Evolutionary conservation across 2,329 filamentous ascomycete species (phyloP).

Genomic region (Cladophialophora carrionii): DNA sequence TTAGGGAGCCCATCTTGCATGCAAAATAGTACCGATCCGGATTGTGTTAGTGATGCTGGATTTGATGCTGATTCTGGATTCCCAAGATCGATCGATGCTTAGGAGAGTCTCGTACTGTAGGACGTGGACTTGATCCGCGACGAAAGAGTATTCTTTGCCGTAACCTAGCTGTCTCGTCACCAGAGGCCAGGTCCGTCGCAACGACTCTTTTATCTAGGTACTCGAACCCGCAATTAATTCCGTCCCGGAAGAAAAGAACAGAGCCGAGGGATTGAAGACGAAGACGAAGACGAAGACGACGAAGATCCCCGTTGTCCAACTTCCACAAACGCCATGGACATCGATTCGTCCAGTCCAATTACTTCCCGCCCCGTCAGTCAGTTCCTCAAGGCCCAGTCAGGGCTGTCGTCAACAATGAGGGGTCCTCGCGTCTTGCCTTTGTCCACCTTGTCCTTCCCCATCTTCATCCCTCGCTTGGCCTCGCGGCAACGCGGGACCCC

Average conservation of each 20-base stretch:
- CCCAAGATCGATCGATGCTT: too few species aligned
- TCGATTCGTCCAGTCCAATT: too few species aligned
- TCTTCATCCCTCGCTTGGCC: background rate
- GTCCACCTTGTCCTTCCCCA: background rate
- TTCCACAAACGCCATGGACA: background rate
- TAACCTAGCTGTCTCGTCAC: too few species aligned
- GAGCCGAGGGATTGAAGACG: background rate
- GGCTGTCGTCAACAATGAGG: background rate
- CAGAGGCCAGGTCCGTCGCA: too few species aligned
- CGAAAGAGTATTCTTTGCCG: background rate
- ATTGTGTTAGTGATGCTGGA: background rate
- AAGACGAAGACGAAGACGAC: background rate
- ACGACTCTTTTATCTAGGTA: too few species aligned
- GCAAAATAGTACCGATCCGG: background rate
- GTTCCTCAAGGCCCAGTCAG: too few species aligned
- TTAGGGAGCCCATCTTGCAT: conserved; percentile 12
- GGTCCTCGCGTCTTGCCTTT: background rate
- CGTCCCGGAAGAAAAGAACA: background rate
- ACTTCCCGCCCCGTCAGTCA: background rate
- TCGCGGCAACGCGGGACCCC: conserved; percentile 4
- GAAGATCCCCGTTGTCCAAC: background rate
- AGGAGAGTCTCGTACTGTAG: too few species aligned
- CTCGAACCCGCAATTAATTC: background rate
- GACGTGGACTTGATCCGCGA: background rate
- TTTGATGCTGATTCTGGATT: too few species aligned